Evolutionary conservation across 768 basidiomycete genomes (phyloP).

Genomic region (Kwoniella sp.): DNA sequence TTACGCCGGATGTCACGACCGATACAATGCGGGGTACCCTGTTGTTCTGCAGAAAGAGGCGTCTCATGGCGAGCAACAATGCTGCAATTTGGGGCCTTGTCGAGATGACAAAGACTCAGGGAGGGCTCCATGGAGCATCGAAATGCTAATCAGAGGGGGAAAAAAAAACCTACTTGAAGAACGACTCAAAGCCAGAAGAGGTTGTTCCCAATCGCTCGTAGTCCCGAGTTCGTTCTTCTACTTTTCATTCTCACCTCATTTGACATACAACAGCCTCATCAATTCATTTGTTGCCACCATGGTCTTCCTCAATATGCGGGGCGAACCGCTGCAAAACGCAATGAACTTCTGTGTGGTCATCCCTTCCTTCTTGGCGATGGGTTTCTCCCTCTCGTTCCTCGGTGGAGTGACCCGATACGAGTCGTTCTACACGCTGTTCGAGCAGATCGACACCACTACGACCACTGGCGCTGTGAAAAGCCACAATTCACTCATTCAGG

Average conservation of each 20-base stretch:
- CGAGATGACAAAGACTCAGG: not conserved
- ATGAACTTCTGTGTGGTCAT: constrained; percentile 34
- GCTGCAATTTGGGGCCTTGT: not conserved
- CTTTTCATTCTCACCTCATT: no score
- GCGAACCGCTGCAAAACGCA: constrained; percentile 24
- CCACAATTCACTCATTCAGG: constrained; percentile 32
- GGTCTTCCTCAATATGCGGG: not conserved
- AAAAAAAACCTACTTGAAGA: no score
- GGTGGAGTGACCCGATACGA: constrained; percentile 26
- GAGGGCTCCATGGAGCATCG: constrained; percentile 1
- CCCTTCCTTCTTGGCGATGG: constrained; percentile 32
- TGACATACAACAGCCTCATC: no score
- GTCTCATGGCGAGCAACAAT: not conserved
- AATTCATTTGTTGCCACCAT: not conserved
- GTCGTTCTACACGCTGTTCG: constrained; percentile 28
- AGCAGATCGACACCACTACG: constrained; percentile 26
- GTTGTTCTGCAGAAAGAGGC: not conserved
- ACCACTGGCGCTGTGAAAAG: constrained; percentile 23
- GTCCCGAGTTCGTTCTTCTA: no score
- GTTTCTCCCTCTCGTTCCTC: constrained; percentile 28
- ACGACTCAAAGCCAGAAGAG: not conserved
- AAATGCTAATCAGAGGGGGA: not conserved
- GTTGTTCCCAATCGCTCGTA: no score
- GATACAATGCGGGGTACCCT: not conserved
- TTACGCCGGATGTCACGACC: not conserved